Conservation (phyloP, 331 rosid species). For the Dryas integrifolia region DNA sequence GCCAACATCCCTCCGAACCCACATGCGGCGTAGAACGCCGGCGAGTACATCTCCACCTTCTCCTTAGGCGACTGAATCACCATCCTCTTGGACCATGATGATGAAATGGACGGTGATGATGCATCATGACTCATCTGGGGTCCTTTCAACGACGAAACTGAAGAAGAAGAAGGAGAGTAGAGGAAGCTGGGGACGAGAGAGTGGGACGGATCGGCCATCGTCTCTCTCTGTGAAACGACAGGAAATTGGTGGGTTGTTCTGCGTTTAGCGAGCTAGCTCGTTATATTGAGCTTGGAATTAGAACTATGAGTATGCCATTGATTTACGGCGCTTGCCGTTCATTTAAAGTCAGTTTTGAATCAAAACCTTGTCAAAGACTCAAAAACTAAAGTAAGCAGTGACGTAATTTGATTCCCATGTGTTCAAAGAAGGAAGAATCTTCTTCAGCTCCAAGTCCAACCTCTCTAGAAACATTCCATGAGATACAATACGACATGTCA, state of each 20-base stretch:
- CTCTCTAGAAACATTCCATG: too few species aligned
- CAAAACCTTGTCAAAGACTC: neutral
- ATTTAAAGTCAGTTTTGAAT: neutral
- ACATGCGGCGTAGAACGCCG: conserved; percentile 51
- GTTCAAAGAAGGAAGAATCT: too few species aligned
- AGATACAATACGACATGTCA: too few species aligned
- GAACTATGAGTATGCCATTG: too few species aligned
- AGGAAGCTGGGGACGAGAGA: conserved; percentile 61
- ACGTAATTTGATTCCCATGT: neutral
- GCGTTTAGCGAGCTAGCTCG: too few species aligned
- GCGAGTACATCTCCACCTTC: conserved; percentile 54
- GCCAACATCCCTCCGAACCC: conserved; percentile 48
- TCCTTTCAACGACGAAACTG: conserved; percentile 17
- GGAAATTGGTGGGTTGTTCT: neutral
- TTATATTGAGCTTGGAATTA: too few species aligned
- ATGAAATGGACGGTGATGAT: neutral
- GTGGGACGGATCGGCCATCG: conserved; percentile 40
- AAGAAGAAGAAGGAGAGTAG: conserved; percentile 44
- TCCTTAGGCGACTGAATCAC: conserved; percentile 58
- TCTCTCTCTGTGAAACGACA: neutral
- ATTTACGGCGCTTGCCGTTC: neutral
- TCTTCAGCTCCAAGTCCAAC: too few species aligned
- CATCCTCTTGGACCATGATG: conserved; percentile 15
- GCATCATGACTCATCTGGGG: conserved; percentile 16
- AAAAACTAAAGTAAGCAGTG: neutral